These are phyloP conservation scores for Schizophyllum amplum DNA, from an alignment of 1,284 basidiomycete genomes.

Conservation along the genomic window DNA sequence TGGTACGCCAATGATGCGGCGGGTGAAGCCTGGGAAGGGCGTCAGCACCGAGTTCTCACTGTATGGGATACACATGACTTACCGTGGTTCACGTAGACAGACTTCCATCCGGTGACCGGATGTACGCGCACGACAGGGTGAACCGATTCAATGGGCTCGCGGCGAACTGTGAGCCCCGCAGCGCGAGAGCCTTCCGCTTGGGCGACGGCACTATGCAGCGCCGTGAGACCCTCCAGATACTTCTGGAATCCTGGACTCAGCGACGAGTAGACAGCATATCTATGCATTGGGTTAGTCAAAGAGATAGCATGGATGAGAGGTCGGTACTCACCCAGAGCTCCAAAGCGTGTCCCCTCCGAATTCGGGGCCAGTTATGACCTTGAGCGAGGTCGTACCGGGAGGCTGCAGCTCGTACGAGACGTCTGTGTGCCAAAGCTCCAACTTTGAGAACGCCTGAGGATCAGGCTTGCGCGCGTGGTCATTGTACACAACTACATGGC, in stretches of 20 bases:
- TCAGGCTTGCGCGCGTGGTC: constrained; percentile 65
- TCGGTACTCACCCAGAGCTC: constrained; percentile 49
- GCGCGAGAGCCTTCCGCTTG: constrained; percentile 62
- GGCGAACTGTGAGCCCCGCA: constrained; percentile 56
- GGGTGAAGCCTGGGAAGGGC: constrained; percentile 46
- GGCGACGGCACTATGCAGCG: constrained; percentile 60
- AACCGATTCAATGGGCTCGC: constrained; percentile 60
- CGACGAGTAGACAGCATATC: constrained; percentile 63
- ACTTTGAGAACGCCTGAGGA: constrained; percentile 58
- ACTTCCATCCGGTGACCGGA: constrained; percentile 79
- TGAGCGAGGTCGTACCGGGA: constrained; percentile 63
- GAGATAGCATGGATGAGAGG: constrained; percentile 3
- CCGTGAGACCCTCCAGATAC: constrained; percentile 58
- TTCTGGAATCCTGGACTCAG: constrained; percentile 59
- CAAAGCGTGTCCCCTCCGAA: constrained; percentile 65
- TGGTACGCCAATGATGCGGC: constrained; percentile 65
- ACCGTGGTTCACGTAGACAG: constrained; percentile 66
- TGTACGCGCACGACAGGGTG: constrained; percentile 68
- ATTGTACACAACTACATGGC: constrained; percentile 53
- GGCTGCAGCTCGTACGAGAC: constrained; percentile 74
- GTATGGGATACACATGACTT: constrained; percentile 14
- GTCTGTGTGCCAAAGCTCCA: constrained; percentile 80
- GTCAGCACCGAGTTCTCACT: background rate
- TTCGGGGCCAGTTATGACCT: constrained; percentile 56
- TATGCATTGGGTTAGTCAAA: constrained; percentile 19